phyloP scores from a whole-genome alignment of 139 green algal species.

The Eudorina sp. region DNA sequence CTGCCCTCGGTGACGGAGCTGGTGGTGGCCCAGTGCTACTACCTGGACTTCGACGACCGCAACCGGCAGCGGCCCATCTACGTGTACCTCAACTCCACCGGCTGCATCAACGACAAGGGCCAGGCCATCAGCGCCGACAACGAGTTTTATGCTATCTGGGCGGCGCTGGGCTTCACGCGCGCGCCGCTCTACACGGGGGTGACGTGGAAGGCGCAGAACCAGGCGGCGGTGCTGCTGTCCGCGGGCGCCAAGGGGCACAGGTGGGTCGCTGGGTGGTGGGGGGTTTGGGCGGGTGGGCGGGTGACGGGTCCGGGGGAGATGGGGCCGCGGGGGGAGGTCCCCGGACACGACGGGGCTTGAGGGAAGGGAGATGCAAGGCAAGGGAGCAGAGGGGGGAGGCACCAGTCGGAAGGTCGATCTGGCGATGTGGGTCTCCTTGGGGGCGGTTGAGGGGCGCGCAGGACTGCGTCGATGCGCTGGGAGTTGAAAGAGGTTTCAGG shows the following conservation, averaged over 20 bases:
- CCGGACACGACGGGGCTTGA: too few species aligned
- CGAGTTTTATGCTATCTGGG: conserved; percentile 81
- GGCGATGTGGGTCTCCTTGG: too few species aligned
- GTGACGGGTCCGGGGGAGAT: neutral
- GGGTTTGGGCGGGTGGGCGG: too few species aligned
- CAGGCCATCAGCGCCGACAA: conserved; percentile 68
- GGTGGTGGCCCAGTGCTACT: conserved; percentile 90
- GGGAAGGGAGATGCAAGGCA: neutral
- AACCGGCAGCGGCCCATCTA: conserved; percentile 87
- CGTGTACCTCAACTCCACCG: conserved; percentile 92
- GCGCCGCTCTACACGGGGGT: conserved; percentile 75
- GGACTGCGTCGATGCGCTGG: too few species aligned
- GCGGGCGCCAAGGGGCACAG: conserved; percentile 72
- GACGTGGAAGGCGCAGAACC: conserved; percentile 78
- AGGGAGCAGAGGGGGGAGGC: too few species aligned
- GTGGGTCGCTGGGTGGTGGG: too few species aligned
- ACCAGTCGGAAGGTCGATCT: too few species aligned
- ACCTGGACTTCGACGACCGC: conserved; percentile 84
- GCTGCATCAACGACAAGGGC: conserved; percentile 76
- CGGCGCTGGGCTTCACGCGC: conserved; percentile 74
- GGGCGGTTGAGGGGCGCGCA: too few species aligned
- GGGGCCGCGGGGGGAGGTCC: too few species aligned
- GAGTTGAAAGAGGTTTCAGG: too few species aligned
- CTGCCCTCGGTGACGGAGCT: conserved; percentile 90
- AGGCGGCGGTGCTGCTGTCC: conserved; percentile 72